Conservation (phyloP, 257 asterid genomes). For the Jacaranda copaia region DNA sequence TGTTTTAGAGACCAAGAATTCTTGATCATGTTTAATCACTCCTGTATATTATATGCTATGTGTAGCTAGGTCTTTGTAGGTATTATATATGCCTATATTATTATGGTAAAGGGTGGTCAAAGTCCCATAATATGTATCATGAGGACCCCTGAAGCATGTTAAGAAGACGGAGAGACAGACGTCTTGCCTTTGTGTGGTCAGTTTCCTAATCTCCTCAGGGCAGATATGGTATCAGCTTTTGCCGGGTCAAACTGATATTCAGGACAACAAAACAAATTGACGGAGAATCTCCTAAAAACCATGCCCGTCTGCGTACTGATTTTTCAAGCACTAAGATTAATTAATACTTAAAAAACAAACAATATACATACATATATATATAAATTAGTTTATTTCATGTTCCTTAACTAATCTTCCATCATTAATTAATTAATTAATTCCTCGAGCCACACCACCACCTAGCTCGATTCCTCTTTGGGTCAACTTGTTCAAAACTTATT, state of each 20-base stretch:
- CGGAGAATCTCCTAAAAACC: slow-evolving; percentile 35
- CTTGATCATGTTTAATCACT: background rate
- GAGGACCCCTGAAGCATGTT: slow-evolving; percentile 36
- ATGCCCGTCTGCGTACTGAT: background rate
- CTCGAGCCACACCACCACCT: slow-evolving; percentile 72
- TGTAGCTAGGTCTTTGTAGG: background rate
- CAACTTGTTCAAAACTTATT: slow-evolving; percentile 45
- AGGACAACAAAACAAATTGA: slow-evolving; percentile 40
- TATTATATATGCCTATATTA: background rate
- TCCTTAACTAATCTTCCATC: slow-evolving; percentile 34
- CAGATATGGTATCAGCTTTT: slow-evolving; percentile 46
- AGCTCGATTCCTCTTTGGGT: slow-evolving; percentile 18
- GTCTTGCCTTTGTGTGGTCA: slow-evolving; percentile 42
- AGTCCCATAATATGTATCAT: slow-evolving; percentile 1
- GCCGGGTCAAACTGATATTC: slow-evolving; percentile 55
- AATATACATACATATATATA: background rate
- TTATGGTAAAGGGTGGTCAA: background rate
- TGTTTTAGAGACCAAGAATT: background rate
- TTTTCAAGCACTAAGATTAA: slow-evolving; percentile 51
- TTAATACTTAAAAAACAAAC: background rate
- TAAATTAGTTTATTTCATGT: slow-evolving; percentile 17
- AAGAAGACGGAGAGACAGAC: slow-evolving; percentile 29
- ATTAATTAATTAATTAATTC: slow-evolving; percentile 12
- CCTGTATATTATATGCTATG: background rate
- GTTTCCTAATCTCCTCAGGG: slow-evolving; percentile 39